Conservation (phyloP, 352 stramenopile genomes). For the Phytopythium cucurbitacearum region DNA sequence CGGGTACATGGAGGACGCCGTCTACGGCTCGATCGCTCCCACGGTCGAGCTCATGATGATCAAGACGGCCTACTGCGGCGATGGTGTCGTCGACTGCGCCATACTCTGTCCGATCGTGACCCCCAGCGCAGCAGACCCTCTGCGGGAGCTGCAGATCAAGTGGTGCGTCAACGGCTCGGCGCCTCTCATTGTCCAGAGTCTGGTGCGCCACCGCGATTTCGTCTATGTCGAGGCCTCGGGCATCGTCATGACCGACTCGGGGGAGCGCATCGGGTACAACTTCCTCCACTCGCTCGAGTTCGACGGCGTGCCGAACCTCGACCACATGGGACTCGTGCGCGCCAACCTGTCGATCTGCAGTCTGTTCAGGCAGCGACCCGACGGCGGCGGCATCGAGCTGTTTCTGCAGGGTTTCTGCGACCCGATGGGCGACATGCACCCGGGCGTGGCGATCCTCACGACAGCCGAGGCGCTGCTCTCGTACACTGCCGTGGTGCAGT, state of each 20-base stretch:
- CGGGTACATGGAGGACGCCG: conserved; percentile 42
- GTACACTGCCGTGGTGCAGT: conserved; percentile 19
- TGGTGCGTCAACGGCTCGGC: conserved; percentile 45
- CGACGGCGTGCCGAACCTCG: conserved; percentile 25
- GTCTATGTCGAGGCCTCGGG: conserved; percentile 44
- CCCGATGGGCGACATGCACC: conserved; percentile 21
- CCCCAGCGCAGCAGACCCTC: conserved; percentile 25
- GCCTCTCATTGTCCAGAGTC: conserved; percentile 22
- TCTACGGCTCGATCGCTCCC: conserved; percentile 44
- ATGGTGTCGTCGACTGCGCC: conserved; percentile 37
- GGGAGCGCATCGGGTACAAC: conserved; percentile 43
- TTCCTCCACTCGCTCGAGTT: conserved; percentile 49
- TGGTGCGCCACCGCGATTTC: conserved; percentile 50
- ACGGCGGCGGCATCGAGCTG: conserved; percentile 30
- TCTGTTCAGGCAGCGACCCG: conserved; percentile 34
- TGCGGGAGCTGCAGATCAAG: conserved; percentile 37
- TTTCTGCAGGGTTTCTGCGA: conserved; percentile 28
- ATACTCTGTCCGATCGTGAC: conserved; percentile 30
- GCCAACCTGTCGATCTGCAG: conserved; percentile 47
- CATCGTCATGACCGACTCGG: conserved; percentile 24
- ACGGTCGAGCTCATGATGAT: conserved; percentile 46
- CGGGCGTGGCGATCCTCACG: conserved; percentile 22
- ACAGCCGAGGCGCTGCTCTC: conserved; percentile 23
- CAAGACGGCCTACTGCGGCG: conserved; percentile 45
- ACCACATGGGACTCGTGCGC: conserved; percentile 22